Base-by-base conservation (phyloP, 768 basidiomycete genomes). In the Trametes punicea region DNA sequence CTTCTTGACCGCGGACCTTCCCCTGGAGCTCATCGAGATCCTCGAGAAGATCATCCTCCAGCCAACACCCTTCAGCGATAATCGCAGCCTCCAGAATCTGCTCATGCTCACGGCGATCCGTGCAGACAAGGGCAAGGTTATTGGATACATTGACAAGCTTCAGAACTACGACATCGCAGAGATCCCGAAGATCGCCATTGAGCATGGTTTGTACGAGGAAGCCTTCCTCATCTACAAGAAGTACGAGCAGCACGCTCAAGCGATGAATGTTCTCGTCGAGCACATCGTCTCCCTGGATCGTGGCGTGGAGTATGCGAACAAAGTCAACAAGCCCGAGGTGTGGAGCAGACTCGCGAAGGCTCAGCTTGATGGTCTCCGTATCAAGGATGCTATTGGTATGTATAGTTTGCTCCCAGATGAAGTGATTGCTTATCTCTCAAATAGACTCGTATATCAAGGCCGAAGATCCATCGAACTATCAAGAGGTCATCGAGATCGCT, bases 301-400 rank as follows among this genome's bases (percentile, higher is more conserved):
- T 67, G 97, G 94, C 53, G 78, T 93, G 62, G 93, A 97, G 50
- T 99, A 91, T 62, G 97, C 97, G 55, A 90, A 82, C 77, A 98
- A 97, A 78, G 88, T 98, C 73, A 92, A 98, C 75, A 82, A 85
- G 69, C 93, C 97, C 31, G 93, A 92, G 62, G 96, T 98, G 15
- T 99, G 97, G 97, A 93, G 90, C 63, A 75, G 97, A 48, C 82
- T 99, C 61, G 97, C 91, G n/a, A 99, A 99, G 72, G 97, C 97
- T 20, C 97, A 99, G 70, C 82, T 99, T 46, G 97, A 99, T 68
- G 97, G 97, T 62, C 82, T 98, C 47, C 91, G 97, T 39, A 91
- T 99, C 75, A 98, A 98, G 74, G 96, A 99, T 65, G 85, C 96
- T 11, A 98, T 99, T 63, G 93, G 91, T 93, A 63, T 47, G 83